Percentiles rank a stretch among this genome's conserved stretches.
Evolutionary conservation across 495 filamentous ascomycete genomes (phyloP).

Genomic region (Lasiosphaeriaceae sp.): DNA sequence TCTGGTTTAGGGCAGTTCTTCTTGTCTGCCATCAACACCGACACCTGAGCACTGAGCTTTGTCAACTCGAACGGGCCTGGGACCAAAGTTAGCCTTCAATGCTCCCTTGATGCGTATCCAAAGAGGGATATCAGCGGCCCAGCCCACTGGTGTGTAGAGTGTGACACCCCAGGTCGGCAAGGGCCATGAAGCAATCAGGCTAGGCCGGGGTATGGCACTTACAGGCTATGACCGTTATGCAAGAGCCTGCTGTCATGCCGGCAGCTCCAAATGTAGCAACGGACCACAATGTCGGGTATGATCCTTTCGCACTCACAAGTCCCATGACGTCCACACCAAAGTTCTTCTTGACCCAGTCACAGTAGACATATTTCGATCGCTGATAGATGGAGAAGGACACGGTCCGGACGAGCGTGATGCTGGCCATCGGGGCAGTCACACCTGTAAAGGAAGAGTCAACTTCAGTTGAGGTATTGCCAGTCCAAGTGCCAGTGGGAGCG

Average conservation of each 20-base stretch:
- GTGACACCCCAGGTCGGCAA: too few species aligned
- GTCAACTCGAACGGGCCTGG: slow-evolving; percentile 90
- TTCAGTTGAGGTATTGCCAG: too few species aligned
- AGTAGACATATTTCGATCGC: slow-evolving; percentile 71
- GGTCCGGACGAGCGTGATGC: slow-evolving; percentile 84
- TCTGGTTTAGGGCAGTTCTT: slow-evolving; percentile 46
- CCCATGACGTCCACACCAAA: slow-evolving; percentile 68
- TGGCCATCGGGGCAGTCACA: slow-evolving; percentile 73
- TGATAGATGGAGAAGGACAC: slow-evolving; percentile 94
- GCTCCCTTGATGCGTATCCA: neutral
- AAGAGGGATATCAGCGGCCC: neutral
- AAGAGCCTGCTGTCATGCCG: slow-evolving; percentile 73
- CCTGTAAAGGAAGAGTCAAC: slow-evolving; percentile 43
- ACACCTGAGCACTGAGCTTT: slow-evolving; percentile 85
- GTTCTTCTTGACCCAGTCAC: slow-evolving; percentile 57
- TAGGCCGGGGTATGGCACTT: slow-evolving; percentile 39
- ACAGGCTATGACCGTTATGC: slow-evolving; percentile 85
- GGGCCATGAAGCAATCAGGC: too few species aligned
- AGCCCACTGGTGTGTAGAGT: too few species aligned
- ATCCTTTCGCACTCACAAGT: slow-evolving; percentile 66
- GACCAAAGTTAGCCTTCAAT: slow-evolving; percentile 3
- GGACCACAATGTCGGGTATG: slow-evolving; percentile 63
- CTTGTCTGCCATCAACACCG: slow-evolving; percentile 75
- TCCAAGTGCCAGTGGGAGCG: slow-evolving; percentile 10
- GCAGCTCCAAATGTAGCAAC: slow-evolving; percentile 72